Base-by-base conservation (phyloP, 176 grass and related monocot genomes). In the Lolium perenne region DNA sequence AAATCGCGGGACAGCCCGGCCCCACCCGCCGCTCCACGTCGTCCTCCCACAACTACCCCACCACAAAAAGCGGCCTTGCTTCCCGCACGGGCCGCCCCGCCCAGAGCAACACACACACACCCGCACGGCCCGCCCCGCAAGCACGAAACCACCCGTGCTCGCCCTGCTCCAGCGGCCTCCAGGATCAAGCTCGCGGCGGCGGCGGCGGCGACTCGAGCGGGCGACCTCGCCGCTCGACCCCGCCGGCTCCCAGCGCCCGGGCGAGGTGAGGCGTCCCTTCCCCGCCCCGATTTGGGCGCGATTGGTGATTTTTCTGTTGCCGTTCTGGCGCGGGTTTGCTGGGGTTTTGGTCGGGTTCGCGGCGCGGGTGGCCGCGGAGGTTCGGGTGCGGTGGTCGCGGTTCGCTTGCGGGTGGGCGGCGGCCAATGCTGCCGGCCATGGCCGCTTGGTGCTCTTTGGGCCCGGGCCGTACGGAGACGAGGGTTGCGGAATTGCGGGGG, bases 211-310 rank as follows among this genome's bases (percentile, higher is more conserved):
- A 25, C 20, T 67, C 48, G 7, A 49, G 57, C 57, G 53, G 53
- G n/a, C 50, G 23, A 77, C 50, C 55, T 0, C 16, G 7, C 54
- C 3, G 73, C n/a, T 4, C 51, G 12, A 57, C 6, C 38, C 13
- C 18, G 77, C 23, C 38, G 49, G 12, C 26, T 16, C 70, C 77
- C 65, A 5, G 61, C 83, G 53, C 40, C 61, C 49, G 20, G 49
- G 71, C 78, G 69, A 14, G 83, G 71, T 90, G 58, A 90, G 83
- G 51, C 60, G 67, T 4, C 83, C 43, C 23, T 35, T 20, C 49
- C 70, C 8, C 50, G 53, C 71, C 20, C 25, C 61, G 50, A n/a
- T 70, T 68, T 45, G 78, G 40, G 25, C 9, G 14, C 78, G 15
- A 51, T 69, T 35, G 35, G 70, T 61, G 71, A 6, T 16, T 11